Evolutionary conservation across 2,329 filamentous ascomycete genomes (phyloP), one percentile per base, ranked within the genome.

Genomic region (Sclerotinia subarctica): DNA sequence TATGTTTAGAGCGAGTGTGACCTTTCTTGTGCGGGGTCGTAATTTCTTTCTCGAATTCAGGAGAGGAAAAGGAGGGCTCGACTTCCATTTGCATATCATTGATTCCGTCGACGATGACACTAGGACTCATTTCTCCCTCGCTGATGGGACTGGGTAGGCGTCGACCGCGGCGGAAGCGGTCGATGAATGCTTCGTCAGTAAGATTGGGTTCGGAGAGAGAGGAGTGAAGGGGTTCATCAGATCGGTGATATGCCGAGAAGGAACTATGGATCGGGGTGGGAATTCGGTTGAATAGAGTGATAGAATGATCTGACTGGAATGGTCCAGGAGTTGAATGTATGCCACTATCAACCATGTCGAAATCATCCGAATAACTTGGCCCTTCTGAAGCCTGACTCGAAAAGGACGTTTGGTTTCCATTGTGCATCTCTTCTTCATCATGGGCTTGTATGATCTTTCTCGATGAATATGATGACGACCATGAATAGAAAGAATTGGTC

Each of bases 221-320:
- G 21, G 52, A 19, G n/a, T 59, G 44, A 19, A 58, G 52, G 32
- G 53, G 44, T 59, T 66, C 51, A 57, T 59, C 54, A 3, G 46
- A 29, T 35, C 21, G 64, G 21, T 35, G 15, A 35, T 51, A 73
- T 19, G 73, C 70, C n/a, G 74, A 70, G 65, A 78, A 78, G 1
- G 75, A 75, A 60, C 73, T 74, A 56, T 78, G 74, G 51, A 78
- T 78, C 47, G 77, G 77, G 10, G 77, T 78, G 17, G 77, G 76
- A 44, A 78, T 76, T 24, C 77, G 74, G 19, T 73, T 73, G 5
- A 71, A 68, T n/a, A 75, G 70, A 35, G 66, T 74, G 29, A 70
- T 57, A n/a, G 75, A 70, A n/a, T 71, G 66, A 58, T 78, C 74
- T 24, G 69, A 71, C 47, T 76, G 74, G 53, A 75, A 76, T 15